Evolutionary conservation across 192 early-diverging fungal species (phyloP).

Genomic region (Coemansia brasiliensis): DNA sequence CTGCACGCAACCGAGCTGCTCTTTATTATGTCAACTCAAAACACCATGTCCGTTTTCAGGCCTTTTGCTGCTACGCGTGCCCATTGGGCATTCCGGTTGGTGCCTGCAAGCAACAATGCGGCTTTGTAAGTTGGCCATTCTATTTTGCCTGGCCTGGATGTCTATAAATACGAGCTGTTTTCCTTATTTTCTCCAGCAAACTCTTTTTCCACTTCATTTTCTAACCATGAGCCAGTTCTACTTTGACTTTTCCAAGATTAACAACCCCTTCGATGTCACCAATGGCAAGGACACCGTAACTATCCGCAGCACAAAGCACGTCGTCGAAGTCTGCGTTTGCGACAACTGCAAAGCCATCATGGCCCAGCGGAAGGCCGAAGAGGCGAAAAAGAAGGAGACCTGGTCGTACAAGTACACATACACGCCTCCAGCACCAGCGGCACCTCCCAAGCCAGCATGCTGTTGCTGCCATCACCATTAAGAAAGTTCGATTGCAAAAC

Average conservation of each 20-base stretch:
- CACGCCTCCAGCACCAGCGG: slow-evolving; percentile 26
- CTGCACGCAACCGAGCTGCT: slow-evolving; percentile 1
- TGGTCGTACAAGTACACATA: slow-evolving; percentile 29
- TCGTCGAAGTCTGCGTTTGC: slow-evolving; percentile 43
- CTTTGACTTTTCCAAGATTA: slow-evolving; percentile 37
- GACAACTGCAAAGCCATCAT: slow-evolving; percentile 33
- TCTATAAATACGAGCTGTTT: neutral
- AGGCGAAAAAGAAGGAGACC: slow-evolving; percentile 24
- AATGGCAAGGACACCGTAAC: slow-evolving; percentile 44
- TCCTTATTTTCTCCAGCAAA: neutral
- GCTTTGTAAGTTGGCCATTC: slow-evolving; percentile 2
- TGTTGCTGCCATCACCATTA: slow-evolving; percentile 38
- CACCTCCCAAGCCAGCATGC: slow-evolving; percentile 14
- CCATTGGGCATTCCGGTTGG: neutral
- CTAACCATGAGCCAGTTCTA: slow-evolving; percentile 38
- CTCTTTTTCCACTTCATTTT: neutral
- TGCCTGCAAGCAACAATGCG: slow-evolving; percentile 6
- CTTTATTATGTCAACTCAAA: neutral
- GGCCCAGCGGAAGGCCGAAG: slow-evolving; percentile 28
- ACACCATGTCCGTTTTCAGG: slow-evolving; percentile 5
- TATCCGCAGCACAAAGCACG: slow-evolving; percentile 41
- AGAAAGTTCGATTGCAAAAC: too few species aligned
- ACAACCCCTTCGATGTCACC: slow-evolving; percentile 37
- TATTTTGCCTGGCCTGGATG: neutral
- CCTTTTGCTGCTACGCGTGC: neutral